Evolutionary conservation across 257 asterid species (phyloP).

Genomic region (Gentiana straminea): DNA sequence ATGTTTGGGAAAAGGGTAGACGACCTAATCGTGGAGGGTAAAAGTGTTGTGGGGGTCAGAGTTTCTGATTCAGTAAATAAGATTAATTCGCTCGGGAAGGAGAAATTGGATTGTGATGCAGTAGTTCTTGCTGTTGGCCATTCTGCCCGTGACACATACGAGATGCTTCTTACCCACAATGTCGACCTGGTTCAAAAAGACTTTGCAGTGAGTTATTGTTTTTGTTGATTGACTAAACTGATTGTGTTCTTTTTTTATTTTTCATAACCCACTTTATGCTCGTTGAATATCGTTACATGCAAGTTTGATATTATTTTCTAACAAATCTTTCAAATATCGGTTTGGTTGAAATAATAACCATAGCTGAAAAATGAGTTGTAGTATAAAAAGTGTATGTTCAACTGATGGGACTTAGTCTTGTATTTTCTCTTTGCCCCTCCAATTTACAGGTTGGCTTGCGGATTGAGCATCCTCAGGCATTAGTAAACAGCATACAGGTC

Average conservation of each 20-base stretch:
- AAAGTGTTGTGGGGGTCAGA: slow-evolving; percentile 56
- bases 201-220: slow-evolving; percentile 60
- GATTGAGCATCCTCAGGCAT: slow-evolving; percentile 88
- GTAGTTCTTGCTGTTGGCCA: slow-evolving; percentile 96
- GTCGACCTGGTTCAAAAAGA: slow-evolving; percentile 65
- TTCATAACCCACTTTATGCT: not conserved
- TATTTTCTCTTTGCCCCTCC: not conserved
- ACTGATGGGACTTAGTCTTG: not conserved
- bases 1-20: slow-evolving; percentile 84
- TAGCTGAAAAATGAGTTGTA: too few species aligned
- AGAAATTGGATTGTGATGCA: slow-evolving; percentile 62
- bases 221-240: not conserved
- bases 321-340: too few species aligned
- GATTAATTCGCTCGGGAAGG: slow-evolving; percentile 11
- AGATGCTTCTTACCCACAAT: slow-evolving; percentile 81
- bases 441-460: slow-evolving; percentile 76
- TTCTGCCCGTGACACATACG: slow-evolving; percentile 87
- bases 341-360: too few species aligned
- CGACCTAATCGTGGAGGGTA: slow-evolving; percentile 65
- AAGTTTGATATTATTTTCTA: too few species aligned
- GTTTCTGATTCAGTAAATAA: slow-evolving; percentile 46
- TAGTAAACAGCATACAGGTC: slow-evolving; percentile 86
- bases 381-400: too few species aligned
- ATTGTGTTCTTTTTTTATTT: not conserved
- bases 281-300: too few species aligned